Base-by-base conservation (phyloP, 805 yeast genomes). In the Trichomonascus vanleenenianus region DNA sequence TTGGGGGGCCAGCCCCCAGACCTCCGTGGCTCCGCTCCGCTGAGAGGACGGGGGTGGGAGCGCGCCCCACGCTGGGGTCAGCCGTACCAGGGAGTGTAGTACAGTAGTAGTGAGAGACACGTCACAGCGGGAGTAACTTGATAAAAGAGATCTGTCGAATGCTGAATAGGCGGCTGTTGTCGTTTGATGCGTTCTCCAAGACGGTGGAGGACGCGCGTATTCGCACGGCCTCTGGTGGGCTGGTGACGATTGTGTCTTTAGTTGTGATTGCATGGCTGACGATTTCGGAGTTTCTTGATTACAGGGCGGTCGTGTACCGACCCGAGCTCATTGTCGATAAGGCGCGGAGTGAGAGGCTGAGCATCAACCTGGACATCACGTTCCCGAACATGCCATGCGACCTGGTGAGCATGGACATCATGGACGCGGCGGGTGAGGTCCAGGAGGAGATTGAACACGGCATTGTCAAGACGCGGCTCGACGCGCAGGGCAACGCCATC, bases 191-290 rank as follows among this genome's bases (percentile, higher is more conserved):
- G n/a, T 89, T 91, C 61, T 76, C 95, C 25, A 91, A 89, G 65
- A 85, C 97, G 3, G 89, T 86, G 31, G 97, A 91, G 59, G 98
- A 93, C 62, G 94, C 95, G 7, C 76, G 85, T 42, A 78, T 93
- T 50, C 79, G 84, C 51, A 93, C 98, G 3, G 74, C 91, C 3
- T 74, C 91, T 7, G 98, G 98, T 44, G 98, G 96, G 2, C 56
- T 87, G 22, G 85, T 93, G 57, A 87, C 97, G 2, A 57, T 93
- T 36, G 66, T 77, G 2, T 83, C 96, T 57, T 57, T 78, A 2
- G 42, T 78, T 4, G 70, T 84, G 2, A 80, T 86, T 14, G 46
- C 82, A 18, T 54, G 83, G 43, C 70, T 93, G 50, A 66, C 88
- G 42, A 48, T 80, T 27, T 79, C 79, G 53, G 97, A 93, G 63